Conservation (phyloP, 371 early-diverging fungal species). For the Cokeromyces recurvatus region DNA sequence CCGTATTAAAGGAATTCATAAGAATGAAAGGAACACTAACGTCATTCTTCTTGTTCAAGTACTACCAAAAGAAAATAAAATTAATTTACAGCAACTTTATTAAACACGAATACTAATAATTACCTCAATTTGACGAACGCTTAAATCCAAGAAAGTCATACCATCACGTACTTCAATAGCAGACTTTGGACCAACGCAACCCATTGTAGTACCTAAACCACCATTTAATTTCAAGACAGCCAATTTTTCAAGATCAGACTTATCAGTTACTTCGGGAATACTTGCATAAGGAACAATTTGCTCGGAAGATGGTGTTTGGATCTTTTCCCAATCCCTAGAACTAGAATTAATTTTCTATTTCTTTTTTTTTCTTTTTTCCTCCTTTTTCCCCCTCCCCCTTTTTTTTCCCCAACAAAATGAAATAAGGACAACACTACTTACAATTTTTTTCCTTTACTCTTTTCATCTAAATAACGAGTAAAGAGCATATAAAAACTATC, state of each 20-base stretch:
- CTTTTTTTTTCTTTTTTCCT: neutral
- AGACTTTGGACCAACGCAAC: conserved; percentile 98
- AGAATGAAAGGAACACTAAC: conserved; percentile 95
- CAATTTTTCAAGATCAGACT: conserved; percentile 75
- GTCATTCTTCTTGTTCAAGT: conserved; percentile 82
- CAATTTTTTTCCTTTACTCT: conserved; percentile 75
- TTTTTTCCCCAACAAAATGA: too few relatives aligned
- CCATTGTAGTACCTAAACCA: conserved; percentile 99
- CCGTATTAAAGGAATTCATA: conserved; percentile 99
- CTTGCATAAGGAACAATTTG: conserved; percentile 75
- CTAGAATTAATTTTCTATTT: neutral
- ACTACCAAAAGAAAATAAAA: conserved; percentile 35
- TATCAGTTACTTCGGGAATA: conserved; percentile 31
- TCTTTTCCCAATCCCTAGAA: conserved; percentile 88
- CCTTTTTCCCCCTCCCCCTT: too few relatives aligned
- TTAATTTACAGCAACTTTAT: too few relatives aligned
- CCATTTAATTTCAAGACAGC: conserved; percentile 99
- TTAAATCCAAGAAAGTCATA: conserved; percentile 97
- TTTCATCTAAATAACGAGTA: conserved; percentile 76
- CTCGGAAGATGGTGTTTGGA: conserved; percentile 83
- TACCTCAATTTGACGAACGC: conserved; percentile 96
- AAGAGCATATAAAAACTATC: conserved; percentile 87
- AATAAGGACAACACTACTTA: conserved; percentile 59
- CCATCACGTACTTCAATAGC: conserved; percentile 98
- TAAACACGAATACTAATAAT: neutral